Evolutionary conservation across 768 basidiomycete genomes (phyloP).

Genomic region (Boletus rufocinnamomeus): DNA sequence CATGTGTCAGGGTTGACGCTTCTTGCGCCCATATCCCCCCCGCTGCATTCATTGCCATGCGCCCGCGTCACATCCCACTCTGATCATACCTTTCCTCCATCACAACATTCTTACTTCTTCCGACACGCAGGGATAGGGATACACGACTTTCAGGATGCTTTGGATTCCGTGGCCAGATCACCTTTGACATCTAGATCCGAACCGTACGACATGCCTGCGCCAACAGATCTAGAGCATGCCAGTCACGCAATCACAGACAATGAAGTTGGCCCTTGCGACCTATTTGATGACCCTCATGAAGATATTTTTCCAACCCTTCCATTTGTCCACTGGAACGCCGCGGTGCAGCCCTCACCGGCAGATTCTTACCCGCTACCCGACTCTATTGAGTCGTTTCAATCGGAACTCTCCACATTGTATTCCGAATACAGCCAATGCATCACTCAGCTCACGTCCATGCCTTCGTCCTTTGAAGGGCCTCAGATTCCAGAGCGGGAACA

Average conservation of each 20-base stretch:
- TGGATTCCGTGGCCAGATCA: slow-evolving; percentile 8
- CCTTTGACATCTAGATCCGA: slow-evolving; percentile 21
- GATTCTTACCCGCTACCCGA: slow-evolving; percentile 7
- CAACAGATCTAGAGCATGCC: slow-evolving; percentile 9
- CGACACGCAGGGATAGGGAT: slow-evolving; percentile 8
- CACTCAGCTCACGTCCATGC: slow-evolving; percentile 45
- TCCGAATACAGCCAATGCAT: slow-evolving; percentile 50
- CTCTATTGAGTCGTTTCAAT: slow-evolving; percentile 36
- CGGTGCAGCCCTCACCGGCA: slow-evolving; percentile 17
- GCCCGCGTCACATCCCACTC: slow-evolving; percentile 11
- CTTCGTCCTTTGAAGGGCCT: slow-evolving; percentile 30
- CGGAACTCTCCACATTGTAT: slow-evolving; percentile 48
- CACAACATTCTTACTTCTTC: slow-evolving; percentile 16
- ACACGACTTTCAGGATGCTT: slow-evolving; percentile 18
- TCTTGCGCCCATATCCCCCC: slow-evolving; percentile 7
- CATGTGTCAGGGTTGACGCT: slow-evolving; percentile 24
- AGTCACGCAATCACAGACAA: slow-evolving; percentile 7
- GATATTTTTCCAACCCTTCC: slow-evolving; percentile 22
- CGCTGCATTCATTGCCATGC: slow-evolving; percentile 7
- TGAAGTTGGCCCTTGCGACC: slow-evolving; percentile 3
- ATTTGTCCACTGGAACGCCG: slow-evolving; percentile 28
- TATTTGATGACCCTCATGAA: slow-evolving; percentile 19
- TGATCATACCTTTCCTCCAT: not conserved
- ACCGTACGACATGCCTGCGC: slow-evolving; percentile 11
- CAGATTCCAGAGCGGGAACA: slow-evolving; percentile 10